These are phyloP conservation scores for Vanderwaltozyma verrucispora DNA, from an alignment of 805 yeast species.

Conservation along the genomic window DNA sequence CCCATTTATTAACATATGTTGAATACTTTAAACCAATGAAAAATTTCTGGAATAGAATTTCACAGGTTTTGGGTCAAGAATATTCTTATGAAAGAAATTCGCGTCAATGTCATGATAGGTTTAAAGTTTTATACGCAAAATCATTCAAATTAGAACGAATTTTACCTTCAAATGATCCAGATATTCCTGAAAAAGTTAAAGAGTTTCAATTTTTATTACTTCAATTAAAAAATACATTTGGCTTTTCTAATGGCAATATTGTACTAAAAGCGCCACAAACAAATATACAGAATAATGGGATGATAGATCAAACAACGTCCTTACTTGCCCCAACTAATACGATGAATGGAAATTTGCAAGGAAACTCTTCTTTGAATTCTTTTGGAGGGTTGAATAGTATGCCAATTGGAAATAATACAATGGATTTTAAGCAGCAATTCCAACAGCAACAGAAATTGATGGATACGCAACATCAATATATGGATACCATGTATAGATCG, in stretches of 20 bases:
- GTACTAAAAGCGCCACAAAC: constrained; percentile 4
- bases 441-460: constrained; percentile 2
- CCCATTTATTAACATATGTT: constrained; percentile 15
- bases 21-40: constrained; percentile 25
- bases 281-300: neutral
- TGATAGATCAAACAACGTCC: neutral
- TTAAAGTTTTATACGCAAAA: constrained; percentile 18
- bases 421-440: constrained; percentile 1
- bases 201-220: constrained; percentile 8
- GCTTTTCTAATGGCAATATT: constrained; percentile 15
- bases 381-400: neutral
- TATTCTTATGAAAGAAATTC: constrained; percentile 16
- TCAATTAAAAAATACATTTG: constrained; percentile 11
- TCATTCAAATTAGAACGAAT: constrained; percentile 6
- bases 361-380: neutral
- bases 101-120: constrained; percentile 25
- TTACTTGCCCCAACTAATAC: neutral
- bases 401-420: neutral
- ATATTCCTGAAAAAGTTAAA: constrained; percentile 2
- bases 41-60: constrained; percentile 21
- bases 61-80: constrained; percentile 11
- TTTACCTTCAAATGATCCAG: neutral
- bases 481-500: constrained; percentile 7
- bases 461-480: constrained; percentile 4
- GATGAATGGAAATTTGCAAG: neutral